These are phyloP conservation scores for Hypoxylon sp. DNA, from an alignment of 2,329 filamentous ascomycete species.

Conservation along the genomic window DNA sequence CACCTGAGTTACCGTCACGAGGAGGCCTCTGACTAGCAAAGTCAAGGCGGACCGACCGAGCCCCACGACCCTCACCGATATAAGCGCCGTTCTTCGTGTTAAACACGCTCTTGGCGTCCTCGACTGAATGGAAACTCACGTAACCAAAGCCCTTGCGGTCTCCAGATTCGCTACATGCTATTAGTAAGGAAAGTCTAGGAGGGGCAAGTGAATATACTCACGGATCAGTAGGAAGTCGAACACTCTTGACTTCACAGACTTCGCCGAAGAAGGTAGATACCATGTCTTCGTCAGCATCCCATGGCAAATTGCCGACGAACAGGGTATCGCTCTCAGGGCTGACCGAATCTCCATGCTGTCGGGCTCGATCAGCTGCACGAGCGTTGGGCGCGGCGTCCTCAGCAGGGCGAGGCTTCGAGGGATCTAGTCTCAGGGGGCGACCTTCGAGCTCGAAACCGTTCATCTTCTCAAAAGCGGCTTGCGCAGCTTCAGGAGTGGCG, in stretches of 20 bases:
- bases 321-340: slow-evolving; percentile 87
- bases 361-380: slow-evolving; percentile 73
- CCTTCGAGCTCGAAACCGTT: slow-evolving; percentile 80
- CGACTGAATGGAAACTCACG: slow-evolving; percentile 83
- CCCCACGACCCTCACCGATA: slow-evolving; percentile 73
- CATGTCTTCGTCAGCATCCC: slow-evolving; percentile 81
- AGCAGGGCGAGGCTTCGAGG: slow-evolving; percentile 74
- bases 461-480: slow-evolving; percentile 80
- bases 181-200: slow-evolving; percentile 47
- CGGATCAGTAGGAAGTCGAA: slow-evolving; percentile 89
- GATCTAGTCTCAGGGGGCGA: slow-evolving; percentile 82
- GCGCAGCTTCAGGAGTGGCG: slow-evolving; percentile 73
- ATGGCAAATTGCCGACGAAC: slow-evolving; percentile 92
- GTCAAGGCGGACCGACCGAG: slow-evolving; percentile 85
- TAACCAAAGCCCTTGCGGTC: slow-evolving; percentile 94
- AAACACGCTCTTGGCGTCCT: slow-evolving; percentile 84
- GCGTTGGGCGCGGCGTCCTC: slow-evolving; percentile 63
- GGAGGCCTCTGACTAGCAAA: slow-evolving; percentile 77
- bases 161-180: slow-evolving; percentile 73
- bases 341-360: slow-evolving; percentile 80
- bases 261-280: slow-evolving; percentile 81
- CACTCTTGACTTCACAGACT: slow-evolving; percentile 77
- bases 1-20: slow-evolving; percentile 65
- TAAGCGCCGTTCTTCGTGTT: slow-evolving; percentile 75
- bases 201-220: slow-evolving; percentile 55